phyloP scores from a whole-genome alignment of 2,329 filamentous ascomycete genomes.

The Claviceps purpurea region DNA sequence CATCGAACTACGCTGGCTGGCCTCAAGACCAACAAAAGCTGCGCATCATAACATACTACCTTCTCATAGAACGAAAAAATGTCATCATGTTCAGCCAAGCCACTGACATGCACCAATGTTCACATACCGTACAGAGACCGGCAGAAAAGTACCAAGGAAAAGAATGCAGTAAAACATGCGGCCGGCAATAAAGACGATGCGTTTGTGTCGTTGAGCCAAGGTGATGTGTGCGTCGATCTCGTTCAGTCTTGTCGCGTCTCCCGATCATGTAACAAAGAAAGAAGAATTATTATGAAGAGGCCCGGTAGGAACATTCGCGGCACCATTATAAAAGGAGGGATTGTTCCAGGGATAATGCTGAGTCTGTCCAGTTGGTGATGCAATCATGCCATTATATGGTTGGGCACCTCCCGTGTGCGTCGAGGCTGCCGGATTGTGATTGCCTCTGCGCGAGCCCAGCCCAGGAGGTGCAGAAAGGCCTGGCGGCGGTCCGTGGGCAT shows the following conservation, averaged over 20 bases:
- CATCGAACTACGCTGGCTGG: too few species aligned
- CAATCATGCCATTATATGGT: constrained; percentile 5
- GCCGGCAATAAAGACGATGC: neutral
- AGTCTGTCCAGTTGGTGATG: constrained; percentile 8
- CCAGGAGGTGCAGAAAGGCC: constrained; percentile 67
- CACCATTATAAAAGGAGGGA: constrained; percentile 11
- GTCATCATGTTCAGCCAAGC: neutral
- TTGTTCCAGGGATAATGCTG: constrained; percentile 13
- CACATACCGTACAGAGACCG: neutral
- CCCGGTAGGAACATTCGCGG: constrained; percentile 10
- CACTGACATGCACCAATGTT: neutral
- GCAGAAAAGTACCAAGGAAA: neutral
- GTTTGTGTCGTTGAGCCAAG: neutral
- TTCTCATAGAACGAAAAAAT: neutral
- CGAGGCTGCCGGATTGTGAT: constrained; percentile 12
- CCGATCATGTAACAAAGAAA: constrained; percentile 23
- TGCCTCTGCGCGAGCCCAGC: constrained; percentile 27
- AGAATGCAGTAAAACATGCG: neutral
- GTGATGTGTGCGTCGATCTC: neutral
- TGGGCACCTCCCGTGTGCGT: constrained; percentile 10
- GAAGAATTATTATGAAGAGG: constrained; percentile 10
- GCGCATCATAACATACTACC: too few species aligned
- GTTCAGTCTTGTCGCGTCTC: constrained; percentile 9
- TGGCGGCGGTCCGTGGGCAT: constrained; percentile 65
- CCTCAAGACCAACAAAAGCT: too few species aligned